Conservation (phyloP, 139 green algal genomes). For the Chlorella sorokiniana region DNA sequence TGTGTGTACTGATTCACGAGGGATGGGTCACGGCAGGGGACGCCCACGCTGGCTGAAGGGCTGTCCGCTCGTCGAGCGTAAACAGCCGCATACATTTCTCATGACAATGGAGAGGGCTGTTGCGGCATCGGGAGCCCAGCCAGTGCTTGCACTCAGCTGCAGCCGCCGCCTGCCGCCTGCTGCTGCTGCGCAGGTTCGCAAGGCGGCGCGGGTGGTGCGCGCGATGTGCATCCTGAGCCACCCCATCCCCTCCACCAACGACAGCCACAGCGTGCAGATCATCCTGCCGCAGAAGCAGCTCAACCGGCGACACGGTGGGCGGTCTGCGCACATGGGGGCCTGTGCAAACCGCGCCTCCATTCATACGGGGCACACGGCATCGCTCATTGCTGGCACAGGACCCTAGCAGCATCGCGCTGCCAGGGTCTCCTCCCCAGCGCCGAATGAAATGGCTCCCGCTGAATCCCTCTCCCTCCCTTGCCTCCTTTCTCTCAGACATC, state of each 20-base stretch:
- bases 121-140: neutral
- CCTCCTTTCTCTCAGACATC: constrained; percentile 71
- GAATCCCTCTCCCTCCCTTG: neutral
- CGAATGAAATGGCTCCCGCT: too few species aligned
- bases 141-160: neutral
- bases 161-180: neutral
- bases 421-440: too few species aligned
- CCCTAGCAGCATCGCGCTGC: too few species aligned
- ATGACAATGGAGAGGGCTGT: neutral
- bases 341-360: neutral
- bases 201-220: constrained; percentile 84
- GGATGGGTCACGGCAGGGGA: too few species aligned
- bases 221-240: constrained; percentile 93
- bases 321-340: neutral
- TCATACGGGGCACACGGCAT: too few species aligned
- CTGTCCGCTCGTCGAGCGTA: too few species aligned
- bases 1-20: neutral
- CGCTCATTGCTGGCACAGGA: too few species aligned
- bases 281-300: constrained; percentile 98
- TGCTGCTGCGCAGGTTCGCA: constrained; percentile 35
- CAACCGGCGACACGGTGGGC: constrained; percentile 28
- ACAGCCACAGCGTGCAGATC: constrained; percentile 88
- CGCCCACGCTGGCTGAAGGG: too few species aligned
- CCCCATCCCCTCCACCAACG: constrained; percentile 94
- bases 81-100: too few species aligned